phyloP scores from a whole-genome alignment of 1,284 basidiomycete species.

The Tremellales sp. region DNA sequence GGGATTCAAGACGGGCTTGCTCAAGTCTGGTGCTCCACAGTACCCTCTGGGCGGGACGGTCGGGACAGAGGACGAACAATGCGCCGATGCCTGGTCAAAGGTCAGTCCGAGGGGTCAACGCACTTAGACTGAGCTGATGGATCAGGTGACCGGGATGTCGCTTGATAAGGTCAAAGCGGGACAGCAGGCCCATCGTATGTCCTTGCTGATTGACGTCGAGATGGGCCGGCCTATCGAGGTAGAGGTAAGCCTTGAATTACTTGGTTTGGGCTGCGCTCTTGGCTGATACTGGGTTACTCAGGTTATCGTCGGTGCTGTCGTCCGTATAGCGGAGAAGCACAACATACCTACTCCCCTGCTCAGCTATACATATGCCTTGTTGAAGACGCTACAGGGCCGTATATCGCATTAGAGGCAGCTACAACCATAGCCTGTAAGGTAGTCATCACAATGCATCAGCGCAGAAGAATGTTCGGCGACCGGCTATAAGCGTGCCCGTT shows the following conservation, averaged over 20 bases:
- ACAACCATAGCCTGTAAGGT: neutral
- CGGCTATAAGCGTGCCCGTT: neutral
- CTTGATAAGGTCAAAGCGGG: constrained; percentile 5
- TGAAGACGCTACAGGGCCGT: constrained; percentile 36
- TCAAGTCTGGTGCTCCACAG: constrained; percentile 32
- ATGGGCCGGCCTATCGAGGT: constrained; percentile 45
- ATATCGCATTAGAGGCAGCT: constrained; percentile 4
- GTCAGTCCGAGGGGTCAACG: constrained; percentile 7
- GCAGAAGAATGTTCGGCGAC: neutral
- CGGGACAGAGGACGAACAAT: constrained; percentile 16
- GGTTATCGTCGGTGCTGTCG: constrained; percentile 39
- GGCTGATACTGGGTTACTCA: constrained; percentile 1
- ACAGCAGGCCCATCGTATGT: constrained; percentile 37
- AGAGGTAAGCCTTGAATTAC: constrained; percentile 20
- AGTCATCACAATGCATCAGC: neutral
- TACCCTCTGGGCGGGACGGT: constrained; percentile 23
- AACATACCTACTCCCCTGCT: constrained; percentile 26
- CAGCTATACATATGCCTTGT: constrained; percentile 34
- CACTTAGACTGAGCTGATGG: neutral
- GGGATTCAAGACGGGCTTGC: constrained; percentile 35
- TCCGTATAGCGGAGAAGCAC: constrained; percentile 31
- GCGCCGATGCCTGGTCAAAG: constrained; percentile 16
- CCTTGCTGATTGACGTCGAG: constrained; percentile 41
- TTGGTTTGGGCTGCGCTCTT: neutral
- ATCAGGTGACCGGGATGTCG: constrained; percentile 12